Conservation (phyloP, 495 filamentous ascomycete species). For the Penicillium alfredii region DNA sequence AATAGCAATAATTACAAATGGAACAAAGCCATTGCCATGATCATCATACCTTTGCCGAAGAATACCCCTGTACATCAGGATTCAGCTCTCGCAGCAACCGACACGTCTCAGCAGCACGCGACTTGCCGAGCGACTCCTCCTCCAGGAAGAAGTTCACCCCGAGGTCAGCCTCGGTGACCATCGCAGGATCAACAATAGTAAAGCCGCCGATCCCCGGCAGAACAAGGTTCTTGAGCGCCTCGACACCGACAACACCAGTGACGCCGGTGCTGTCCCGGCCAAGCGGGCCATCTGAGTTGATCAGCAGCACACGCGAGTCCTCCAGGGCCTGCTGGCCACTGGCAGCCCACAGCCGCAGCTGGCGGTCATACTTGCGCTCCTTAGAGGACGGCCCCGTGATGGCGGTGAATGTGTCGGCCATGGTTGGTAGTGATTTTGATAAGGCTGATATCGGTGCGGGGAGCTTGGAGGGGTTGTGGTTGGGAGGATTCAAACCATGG, state of each 20-base stretch:
- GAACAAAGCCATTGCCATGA: too few relatives aligned
- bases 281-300: slow-evolving; percentile 60
- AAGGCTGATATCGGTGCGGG: too few relatives aligned
- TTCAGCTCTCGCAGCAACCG: slow-evolving; percentile 82
- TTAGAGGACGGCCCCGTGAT: slow-evolving; percentile 65
- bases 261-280: slow-evolving; percentile 41
- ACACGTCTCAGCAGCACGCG: slow-evolving; percentile 72
- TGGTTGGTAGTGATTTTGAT: slow-evolving; percentile 17
- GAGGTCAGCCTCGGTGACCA: slow-evolving; percentile 74
- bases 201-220: slow-evolving; percentile 92
- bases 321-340: slow-evolving; percentile 88
- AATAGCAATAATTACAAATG: not conserved
- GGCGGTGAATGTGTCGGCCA: slow-evolving; percentile 37
- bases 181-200: slow-evolving; percentile 77
- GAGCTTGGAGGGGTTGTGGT: too few relatives aligned
- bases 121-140: slow-evolving; percentile 65
- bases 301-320: slow-evolving; percentile 76
- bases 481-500: too few relatives aligned
- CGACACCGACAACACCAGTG: slow-evolving; percentile 75
- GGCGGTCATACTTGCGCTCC: slow-evolving; percentile 92
- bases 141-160: slow-evolving; percentile 97
- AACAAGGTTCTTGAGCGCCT: slow-evolving; percentile 94
- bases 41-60: slow-evolving; percentile 41
- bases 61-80: slow-evolving; percentile 79
- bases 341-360: slow-evolving; percentile 92